Evolutionary conservation across 2,329 filamentous ascomycete genomes (phyloP), one percentile per base, ranked within the genome.

Genomic region (Zymoseptoria brevis): DNA sequence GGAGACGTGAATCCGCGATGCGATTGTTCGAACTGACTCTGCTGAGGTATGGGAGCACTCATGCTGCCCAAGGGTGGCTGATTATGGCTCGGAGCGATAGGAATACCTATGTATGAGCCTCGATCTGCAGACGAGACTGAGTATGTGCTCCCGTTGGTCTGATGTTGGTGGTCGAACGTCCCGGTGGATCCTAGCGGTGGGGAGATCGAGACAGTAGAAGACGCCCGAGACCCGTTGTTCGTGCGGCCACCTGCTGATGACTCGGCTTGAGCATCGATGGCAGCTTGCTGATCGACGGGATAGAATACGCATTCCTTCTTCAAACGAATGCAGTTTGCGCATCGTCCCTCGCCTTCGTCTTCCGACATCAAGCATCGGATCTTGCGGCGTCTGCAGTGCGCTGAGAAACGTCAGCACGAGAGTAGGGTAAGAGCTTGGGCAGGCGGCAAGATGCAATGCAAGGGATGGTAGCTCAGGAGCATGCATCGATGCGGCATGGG

Each of bases 271-370:
- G 64, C 62, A 30, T 72, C 70, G 9, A 69, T 58, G 9, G 65
- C 63, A 22, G 60, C 63, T 57, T 69, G 68, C 53, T 71, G 69
- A 29, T 96, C 91, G 21, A 96, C 92, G 0, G 92, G 89, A 67
- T 87, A 89, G 75, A 96, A 97, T 71, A 88, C 90, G 75, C 93
- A 97, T 65, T 96, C 90, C 71, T 96, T 96, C 75, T 95, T 95
- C 71, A 97, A 78, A 53, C 91, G 86, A 69, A 96, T 96, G 75
- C 93, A 97, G 77, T 96, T 96, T 64, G 88, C 84, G 75, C 93
- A 97, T 64, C 91, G 86, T 52, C 86, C 86, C 69, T 89, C 84
- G 8, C 80, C 72, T 67, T 95, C 90, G 64, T 86, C 85, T 54
- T 84, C 81, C 8, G 89, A 85, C 50, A 90, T 81, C 55, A 96